Conservation (phyloP, 176 grass and related monocot genomes). For the Ampelocalamus luodianensis region DNA sequence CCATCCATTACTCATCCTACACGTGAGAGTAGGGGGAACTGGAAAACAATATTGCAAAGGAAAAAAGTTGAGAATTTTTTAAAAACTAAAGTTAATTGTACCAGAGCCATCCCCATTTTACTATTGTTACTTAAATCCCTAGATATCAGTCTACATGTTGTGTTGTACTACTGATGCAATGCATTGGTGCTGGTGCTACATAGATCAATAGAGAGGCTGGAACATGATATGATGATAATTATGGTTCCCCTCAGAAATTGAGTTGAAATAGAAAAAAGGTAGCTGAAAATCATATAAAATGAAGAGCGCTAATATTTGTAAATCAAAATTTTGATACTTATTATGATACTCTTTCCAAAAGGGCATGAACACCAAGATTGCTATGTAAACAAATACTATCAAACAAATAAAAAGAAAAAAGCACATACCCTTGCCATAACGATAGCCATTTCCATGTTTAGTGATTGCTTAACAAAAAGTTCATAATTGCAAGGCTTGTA, state of each 20-base stretch:
- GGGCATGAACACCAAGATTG: slow-evolving; percentile 14
- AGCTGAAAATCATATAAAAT: slow-evolving; percentile 2
- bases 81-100: neutral
- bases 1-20: neutral
- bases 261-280: neutral
- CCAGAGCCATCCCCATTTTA: neutral
- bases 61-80: neutral
- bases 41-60: neutral
- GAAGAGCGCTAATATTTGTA: neutral
- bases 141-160: slow-evolving; percentile 4
- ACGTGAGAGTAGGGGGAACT: neutral
- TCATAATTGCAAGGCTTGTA: slow-evolving; percentile 99
- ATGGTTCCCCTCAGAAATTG: neutral
- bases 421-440: slow-evolving; percentile 90
- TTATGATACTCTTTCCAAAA: neutral
- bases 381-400: slow-evolving; percentile 3
- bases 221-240: slow-evolving; percentile 4
- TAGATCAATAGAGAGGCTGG: neutral
- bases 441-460: slow-evolving; percentile 99
- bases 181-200: neutral
- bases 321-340: slow-evolving; percentile 22
- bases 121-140: neutral
- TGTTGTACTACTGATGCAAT: slow-evolving; percentile 14
- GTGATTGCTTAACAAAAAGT: slow-evolving; percentile 96
- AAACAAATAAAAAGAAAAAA: slow-evolving; percentile 15